Percentiles rank a stretch among this genome's conserved stretches.
phyloP scores from a whole-genome alignment of 2,329 filamentous ascomycete genomes.

The Trichophyton rubrum region DNA sequence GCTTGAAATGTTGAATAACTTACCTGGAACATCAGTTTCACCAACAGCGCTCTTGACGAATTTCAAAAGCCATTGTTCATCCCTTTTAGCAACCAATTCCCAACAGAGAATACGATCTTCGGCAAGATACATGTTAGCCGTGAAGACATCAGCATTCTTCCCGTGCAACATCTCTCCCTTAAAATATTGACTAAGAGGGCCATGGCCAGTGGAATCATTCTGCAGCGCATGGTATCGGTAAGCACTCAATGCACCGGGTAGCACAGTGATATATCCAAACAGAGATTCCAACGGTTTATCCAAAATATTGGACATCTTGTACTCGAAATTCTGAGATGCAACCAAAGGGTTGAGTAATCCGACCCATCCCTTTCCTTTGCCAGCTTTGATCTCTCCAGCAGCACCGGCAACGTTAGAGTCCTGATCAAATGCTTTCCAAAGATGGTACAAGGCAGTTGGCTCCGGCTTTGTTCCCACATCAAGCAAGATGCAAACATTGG shows the following conservation, averaged over 20 bases:
- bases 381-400: constrained; percentile 94
- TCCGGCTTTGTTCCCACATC: constrained; percentile 93
- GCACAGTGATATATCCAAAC: constrained; percentile 94
- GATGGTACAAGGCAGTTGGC: constrained; percentile 80
- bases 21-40: constrained; percentile 94
- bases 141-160: constrained; percentile 92
- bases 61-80: constrained; percentile 92
- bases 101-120: constrained; percentile 98
- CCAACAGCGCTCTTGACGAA: constrained; percentile 95
- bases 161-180: constrained; percentile 96
- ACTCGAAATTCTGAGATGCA: constrained; percentile 96
- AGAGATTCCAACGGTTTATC: constrained; percentile 96
- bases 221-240: constrained; percentile 94
- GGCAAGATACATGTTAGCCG: constrained; percentile 97
- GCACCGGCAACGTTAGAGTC: constrained; percentile 96
- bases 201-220: constrained; percentile 91
- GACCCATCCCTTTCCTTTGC: constrained; percentile 72
- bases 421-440: constrained; percentile 98
- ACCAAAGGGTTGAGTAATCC: constrained; percentile 88
- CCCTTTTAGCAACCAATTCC: constrained; percentile 89
- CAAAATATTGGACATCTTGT: constrained; percentile 99
- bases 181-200: constrained; percentile 94
- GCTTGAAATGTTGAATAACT: not conserved
- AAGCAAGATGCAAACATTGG: constrained; percentile 91
- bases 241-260: constrained; percentile 87